These are phyloP conservation scores for Penicillium flavigenum DNA, from an alignment of 495 filamentous ascomycete species.

Conservation along the genomic window DNA sequence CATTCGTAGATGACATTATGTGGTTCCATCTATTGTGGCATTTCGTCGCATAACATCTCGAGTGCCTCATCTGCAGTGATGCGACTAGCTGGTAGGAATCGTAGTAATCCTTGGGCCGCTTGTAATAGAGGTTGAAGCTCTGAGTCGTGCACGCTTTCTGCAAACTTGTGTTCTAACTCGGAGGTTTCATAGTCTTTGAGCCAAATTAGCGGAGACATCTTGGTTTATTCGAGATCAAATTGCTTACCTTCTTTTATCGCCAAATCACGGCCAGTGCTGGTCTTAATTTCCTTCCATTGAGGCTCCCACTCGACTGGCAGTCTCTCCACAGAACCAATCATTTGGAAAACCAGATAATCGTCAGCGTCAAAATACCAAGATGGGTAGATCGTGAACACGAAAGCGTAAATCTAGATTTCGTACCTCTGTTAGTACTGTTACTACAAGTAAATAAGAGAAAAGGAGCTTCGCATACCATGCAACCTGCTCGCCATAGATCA, in stretches of 20 bases:
- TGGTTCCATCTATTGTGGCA: background rate
- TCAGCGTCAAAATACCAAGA: conserved; percentile 28
- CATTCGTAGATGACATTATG: background rate
- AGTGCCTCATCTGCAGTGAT: background rate
- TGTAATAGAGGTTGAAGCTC: conserved; percentile 12
- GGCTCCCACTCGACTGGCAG: conserved; percentile 23
- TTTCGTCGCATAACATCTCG: background rate
- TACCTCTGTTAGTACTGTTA: conserved; percentile 9
- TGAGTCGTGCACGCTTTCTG: conserved; percentile 5
- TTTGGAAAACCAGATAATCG: conserved; percentile 17
- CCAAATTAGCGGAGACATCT: conserved; percentile 7
- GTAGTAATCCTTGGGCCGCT: conserved; percentile 17
- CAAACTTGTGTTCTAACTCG: conserved; percentile 17
- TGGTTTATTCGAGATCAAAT: background rate
- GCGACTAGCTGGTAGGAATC: conserved; percentile 5
- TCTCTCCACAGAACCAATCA: conserved; percentile 22
- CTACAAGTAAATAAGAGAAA: background rate
- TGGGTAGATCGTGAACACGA: conserved; percentile 22
- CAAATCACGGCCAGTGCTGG: conserved; percentile 13
- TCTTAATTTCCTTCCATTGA: conserved; percentile 19
- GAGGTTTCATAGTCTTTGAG: conserved; percentile 4
- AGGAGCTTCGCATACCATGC: conserved; percentile 27
- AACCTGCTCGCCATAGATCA: conserved; percentile 45
- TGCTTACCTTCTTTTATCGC: conserved; percentile 17
- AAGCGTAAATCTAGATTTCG: conserved; percentile 24